Base-by-base conservation (phyloP, 2,329 filamentous ascomycete species). In the Aschersonia sp. region DNA sequence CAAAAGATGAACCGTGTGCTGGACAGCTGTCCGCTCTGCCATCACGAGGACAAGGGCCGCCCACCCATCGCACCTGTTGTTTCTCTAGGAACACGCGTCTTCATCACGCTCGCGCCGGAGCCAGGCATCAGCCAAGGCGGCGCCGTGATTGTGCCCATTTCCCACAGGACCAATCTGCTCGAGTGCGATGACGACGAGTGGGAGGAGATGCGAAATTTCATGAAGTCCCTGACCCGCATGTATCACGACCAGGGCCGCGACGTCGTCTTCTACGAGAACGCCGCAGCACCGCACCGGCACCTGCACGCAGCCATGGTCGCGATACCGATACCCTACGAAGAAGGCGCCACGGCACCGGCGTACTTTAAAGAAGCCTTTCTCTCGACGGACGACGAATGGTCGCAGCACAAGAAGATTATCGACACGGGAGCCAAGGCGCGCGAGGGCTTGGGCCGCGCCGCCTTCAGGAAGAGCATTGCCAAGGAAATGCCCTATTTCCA, bases 401-500 rank as follows among this genome's bases (percentile, higher is more conserved):
- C 85, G 35, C 92, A 97, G 67, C 94, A 98, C 64, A 83, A 83
- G 59, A 95, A 95, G 61, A 71, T 98, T 52, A 94, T 98, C 52
- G 89, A 97, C 63, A 98, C 92, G 0, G 76, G 73, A 4, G 79
- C 79, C 51, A 69, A 70, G 35, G 75, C 79, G 0, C 65, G 71
- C 2, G 73, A 78, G 4, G 86, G 85, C 0, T 63, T 87, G 52
- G 92, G 90, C 0, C 85, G 85, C 58, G 65, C 76, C 47, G 89
- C 92, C 1, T 98, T 98, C 63, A 76, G 90, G 1, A 75, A 81
- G 49, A 83, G 77, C 22, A 71, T 98, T 51, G 87, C 86, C 10
- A 95, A 94, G 67, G 90, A 98, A 69, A 90, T 94, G 85, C 90
- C 94, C 0, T 98, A 98, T 63, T 98, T 98, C 58, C 92, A 98